Evolutionary conservation across 2,329 filamentous ascomycete species (phyloP), one percentile per base, ranked within the genome.

Genomic region (Coniochaeta prunicola): DNA sequence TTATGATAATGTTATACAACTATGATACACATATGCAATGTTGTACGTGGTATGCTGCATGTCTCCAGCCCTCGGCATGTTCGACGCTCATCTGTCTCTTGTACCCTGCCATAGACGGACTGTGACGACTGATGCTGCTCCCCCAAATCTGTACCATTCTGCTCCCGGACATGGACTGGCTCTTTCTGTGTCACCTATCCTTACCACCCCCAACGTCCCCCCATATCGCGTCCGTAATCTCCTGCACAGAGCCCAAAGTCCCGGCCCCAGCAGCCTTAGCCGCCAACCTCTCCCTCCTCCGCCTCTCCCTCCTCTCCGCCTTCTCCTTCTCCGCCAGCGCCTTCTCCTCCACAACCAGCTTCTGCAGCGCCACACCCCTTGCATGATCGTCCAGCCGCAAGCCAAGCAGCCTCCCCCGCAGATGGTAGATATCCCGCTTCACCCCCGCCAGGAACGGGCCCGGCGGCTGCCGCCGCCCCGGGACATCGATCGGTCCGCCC

Each of bases 321-420:
- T 65, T 58, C 45, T 50, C 45, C 45, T 50, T 50, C 45, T 50
- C 21, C 5, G 71, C 70, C 53, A 72, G 60, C 28, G 58, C 62
- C 59, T 67, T 70, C 65, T 81, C 79, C 12, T 69, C 63, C 48
- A 76, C 67, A 6, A 75, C 69, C 26, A 81, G 69, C 34, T 72
- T 62, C 59, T 74, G 64, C 58, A 80, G 62, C 6, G 77, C 78
- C 26, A 64, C 62, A 2, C 73, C 73, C 30, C 76, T 68, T 8
- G 77, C 78, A 24, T 73, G 60, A 68, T 73, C 71, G 58, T 81
- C 75, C 15, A 64, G 62, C 65, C 67, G 69, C 45, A 71, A 68
- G 9, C 48, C 60, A 5, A 71, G 67, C 17, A 77, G 62, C 59
- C 68, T 65, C 30, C 60, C 24, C 1, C 66, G 56, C 4, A 78